These are phyloP conservation scores for Debaryomyces robertsiae DNA, from an alignment of 1,139 yeast species.

Conservation along the genomic window DNA sequence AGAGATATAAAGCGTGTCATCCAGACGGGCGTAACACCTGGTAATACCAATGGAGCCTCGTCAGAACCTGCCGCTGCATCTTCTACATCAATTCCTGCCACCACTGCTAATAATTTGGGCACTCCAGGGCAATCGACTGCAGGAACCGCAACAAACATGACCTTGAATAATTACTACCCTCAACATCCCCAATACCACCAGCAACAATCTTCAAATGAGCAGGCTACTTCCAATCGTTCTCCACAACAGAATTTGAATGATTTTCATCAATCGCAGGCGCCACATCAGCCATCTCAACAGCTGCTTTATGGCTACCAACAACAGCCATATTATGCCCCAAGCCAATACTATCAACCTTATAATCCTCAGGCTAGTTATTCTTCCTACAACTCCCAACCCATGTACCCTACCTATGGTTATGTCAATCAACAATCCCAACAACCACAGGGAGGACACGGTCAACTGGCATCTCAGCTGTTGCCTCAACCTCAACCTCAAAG, in stretches of 20 bases:
- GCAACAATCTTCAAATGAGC: slow-evolving; percentile 13
- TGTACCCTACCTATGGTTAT: slow-evolving; percentile 25
- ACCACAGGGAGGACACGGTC: slow-evolving; percentile 11
- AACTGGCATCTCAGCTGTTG: slow-evolving; percentile 16
- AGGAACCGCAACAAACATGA: slow-evolving; percentile 16
- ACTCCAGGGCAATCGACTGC: slow-evolving; percentile 13
- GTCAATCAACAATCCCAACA: slow-evolving; percentile 17
- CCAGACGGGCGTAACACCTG: slow-evolving; percentile 53
- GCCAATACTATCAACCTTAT: slow-evolving; percentile 26
- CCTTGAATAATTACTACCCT: slow-evolving; percentile 26
- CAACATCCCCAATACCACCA: slow-evolving; percentile 22
- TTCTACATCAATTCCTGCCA: slow-evolving; percentile 14
- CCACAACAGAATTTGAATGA: slow-evolving; percentile 17
- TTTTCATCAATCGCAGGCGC: slow-evolving; percentile 18
- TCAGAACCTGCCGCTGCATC: slow-evolving; percentile 17
- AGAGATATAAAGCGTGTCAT: slow-evolving; percentile 78
- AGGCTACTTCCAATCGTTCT: slow-evolving; percentile 15
- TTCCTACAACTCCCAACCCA: slow-evolving; percentile 25
- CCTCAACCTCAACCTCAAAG: slow-evolving; percentile 13
- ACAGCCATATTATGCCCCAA: slow-evolving; percentile 27
- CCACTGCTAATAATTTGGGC: slow-evolving; percentile 7
- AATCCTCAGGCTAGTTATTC: slow-evolving; percentile 25
- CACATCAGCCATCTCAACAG: slow-evolving; percentile 16
- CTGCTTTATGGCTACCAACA: slow-evolving; percentile 23
- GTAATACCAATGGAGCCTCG: slow-evolving; percentile 17